A percentile compares a stretch with the other conserved stretches of the same genome.
These are phyloP conservation scores for Phytopythium vexans DNA, from an alignment of 352 stramenopile species.

Conservation along the genomic window DNA sequence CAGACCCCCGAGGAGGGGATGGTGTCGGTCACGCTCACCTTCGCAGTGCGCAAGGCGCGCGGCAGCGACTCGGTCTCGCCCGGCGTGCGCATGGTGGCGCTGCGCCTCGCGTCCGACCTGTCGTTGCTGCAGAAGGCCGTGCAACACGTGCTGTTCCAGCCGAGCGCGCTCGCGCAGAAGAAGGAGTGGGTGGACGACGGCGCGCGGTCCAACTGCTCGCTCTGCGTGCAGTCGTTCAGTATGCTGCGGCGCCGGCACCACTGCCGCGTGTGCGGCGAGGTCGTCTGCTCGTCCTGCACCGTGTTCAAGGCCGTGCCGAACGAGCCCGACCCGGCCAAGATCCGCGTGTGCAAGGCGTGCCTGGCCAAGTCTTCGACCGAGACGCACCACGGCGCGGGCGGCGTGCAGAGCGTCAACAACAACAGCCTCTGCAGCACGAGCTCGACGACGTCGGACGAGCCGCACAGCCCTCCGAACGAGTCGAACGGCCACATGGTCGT, in stretches of 20 bases:
- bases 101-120: constrained; percentile 60
- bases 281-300: constrained; percentile 79
- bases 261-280: constrained; percentile 82
- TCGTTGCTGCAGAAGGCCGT: constrained; percentile 53
- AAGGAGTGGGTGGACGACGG: constrained; percentile 82
- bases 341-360: constrained; percentile 81
- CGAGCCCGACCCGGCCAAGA: constrained; percentile 46
- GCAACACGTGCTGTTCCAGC: constrained; percentile 72
- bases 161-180: constrained; percentile 49
- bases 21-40: constrained; percentile 64
- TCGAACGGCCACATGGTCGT: constrained; percentile 6
- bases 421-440: constrained; percentile 42
- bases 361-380: constrained; percentile 52
- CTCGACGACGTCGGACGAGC: constrained; percentile 49
- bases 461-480: constrained; percentile 33
- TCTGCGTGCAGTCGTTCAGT: constrained; percentile 74
- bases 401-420: constrained; percentile 4
- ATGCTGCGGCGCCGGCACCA: constrained; percentile 85
- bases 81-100: constrained; percentile 60
- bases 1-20: constrained; percentile 67
- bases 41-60: constrained; percentile 76
- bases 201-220: constrained; percentile 73
- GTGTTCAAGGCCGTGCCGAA: constrained; percentile 74
- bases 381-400: constrained; percentile 8
- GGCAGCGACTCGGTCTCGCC: constrained; percentile 63